Base-by-base conservation (phyloP, 106 monocot species). In the Agapanthus africanus region DNA sequence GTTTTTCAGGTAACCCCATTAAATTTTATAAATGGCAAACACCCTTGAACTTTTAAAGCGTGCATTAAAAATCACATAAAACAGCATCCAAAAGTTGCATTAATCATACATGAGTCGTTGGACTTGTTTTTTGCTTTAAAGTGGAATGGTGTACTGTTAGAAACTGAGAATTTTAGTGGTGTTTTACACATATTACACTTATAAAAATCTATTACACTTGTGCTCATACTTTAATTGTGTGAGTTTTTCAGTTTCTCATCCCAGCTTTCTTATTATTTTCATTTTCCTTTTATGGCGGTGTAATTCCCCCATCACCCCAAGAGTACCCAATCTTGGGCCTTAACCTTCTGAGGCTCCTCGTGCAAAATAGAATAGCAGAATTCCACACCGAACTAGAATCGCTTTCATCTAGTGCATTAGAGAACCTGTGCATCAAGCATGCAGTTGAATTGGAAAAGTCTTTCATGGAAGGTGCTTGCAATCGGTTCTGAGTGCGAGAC, bases 391-490 rank as follows among this genome's bases (percentile, higher is more conserved):
- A 97, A 68, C 65, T 92, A 21, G 97, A 97, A 74, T 82, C 92
- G 7, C 91, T 97, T 63, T 75, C 89, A 16, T 46, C 84, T 30
- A 77, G 61, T 70, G 92, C 89, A 25, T 70, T 97, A 27, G 92
- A 92, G 70, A 84, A 97, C 50, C 84, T 80, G 21, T 97, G 89
- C 79, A 92, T 97, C 65, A 91, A 82, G 59, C 89, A 97, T 75
- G 92, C 97, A 32, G 89, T 92, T 40, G 92, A 97, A 52, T 77
- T 92, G 35, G 97, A 97, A 67, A 89, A 97, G 62, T 92, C 89
- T 15, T 97, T 97, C 66, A 97, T 97, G 97, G 97, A 92, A 79
- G 97, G 91, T 63, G 97, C 97, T 25, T 97, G 91, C 44, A 97
- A 97, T 41, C 78, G 95, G 89, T 92, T 4, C 63, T 92, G 27